Evolutionary conservation across 2,329 filamentous ascomycete species (phyloP).

Genomic region (Cordyceps fumosorosea): DNA sequence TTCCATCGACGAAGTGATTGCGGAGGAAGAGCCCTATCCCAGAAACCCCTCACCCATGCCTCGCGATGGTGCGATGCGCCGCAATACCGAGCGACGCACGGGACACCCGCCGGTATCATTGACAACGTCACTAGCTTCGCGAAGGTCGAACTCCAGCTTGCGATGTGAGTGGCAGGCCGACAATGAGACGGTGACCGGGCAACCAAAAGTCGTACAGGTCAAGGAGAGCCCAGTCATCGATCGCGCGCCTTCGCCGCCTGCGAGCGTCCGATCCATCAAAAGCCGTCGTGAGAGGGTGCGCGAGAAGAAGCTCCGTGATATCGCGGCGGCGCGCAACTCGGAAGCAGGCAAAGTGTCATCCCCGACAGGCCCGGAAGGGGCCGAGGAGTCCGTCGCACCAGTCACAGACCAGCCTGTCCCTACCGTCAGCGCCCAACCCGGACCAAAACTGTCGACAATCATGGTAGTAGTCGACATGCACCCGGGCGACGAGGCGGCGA

Average conservation of each 20-base stretch:
- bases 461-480: slow-evolving; percentile 34
- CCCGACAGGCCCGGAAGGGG: neutral
- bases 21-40: neutral
- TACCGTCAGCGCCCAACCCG: slow-evolving; percentile 14
- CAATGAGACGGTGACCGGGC: neutral
- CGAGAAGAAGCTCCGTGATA: slow-evolving; percentile 34
- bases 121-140: neutral
- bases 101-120: slow-evolving; percentile 9
- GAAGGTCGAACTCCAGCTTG: slow-evolving; percentile 8
- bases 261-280: slow-evolving; percentile 19
- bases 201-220: slow-evolving; percentile 12
- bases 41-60: slow-evolving; percentile 12
- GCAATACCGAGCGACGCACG: slow-evolving; percentile 4
- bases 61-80: neutral
- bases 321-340: slow-evolving; percentile 26
- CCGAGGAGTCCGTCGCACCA: neutral
- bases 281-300: slow-evolving; percentile 33
- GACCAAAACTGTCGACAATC: slow-evolving; percentile 28
- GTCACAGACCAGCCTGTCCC: slow-evolving; percentile 14
- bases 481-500: slow-evolving; percentile 13
- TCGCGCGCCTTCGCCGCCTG: slow-evolving; percentile 15
- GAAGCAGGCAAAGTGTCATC: neutral
- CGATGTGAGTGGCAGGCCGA: neutral
- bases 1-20: slow-evolving; percentile 20
- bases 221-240: slow-evolving; percentile 18